A percentile compares a stretch with the other conserved stretches of the same genome.
Conservation (phyloP, 306 rosid genomes). For the Hylodesmum podocarpum region DNA sequence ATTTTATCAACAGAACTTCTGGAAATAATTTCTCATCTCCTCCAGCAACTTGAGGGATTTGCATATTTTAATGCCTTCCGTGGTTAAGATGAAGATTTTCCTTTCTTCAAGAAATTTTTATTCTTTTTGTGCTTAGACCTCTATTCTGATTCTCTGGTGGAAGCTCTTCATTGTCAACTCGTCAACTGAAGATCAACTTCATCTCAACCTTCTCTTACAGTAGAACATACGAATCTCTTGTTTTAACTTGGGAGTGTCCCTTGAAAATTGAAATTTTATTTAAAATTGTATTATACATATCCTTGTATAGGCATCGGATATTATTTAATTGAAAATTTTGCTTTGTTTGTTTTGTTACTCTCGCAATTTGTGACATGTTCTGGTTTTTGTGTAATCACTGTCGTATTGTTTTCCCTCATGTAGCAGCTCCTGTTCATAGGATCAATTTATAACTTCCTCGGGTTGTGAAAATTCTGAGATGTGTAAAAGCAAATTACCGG, state of each 20-base stretch:
- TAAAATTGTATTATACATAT: constrained; percentile 30
- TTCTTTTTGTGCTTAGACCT: not conserved
- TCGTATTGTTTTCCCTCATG: not conserved
- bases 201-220: constrained; percentile 2
- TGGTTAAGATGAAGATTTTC: constrained; percentile 20
- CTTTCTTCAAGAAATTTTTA: constrained; percentile 25
- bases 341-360: not conserved
- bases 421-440: not conserved
- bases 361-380: not conserved
- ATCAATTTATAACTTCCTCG: not conserved
- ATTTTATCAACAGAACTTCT: constrained; percentile 50
- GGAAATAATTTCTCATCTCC: constrained; percentile 66
- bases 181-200: constrained; percentile 34
- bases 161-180: constrained; percentile 32
- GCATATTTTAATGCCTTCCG: constrained; percentile 8
- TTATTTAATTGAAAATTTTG: constrained; percentile 21
- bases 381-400: constrained; percentile 9
- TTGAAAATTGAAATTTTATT: constrained; percentile 28
- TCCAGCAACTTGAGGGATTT: constrained; percentile 53
- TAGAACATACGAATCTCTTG: constrained; percentile 16
- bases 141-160: constrained; percentile 31
- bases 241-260: constrained; percentile 30
- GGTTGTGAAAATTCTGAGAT: not conserved
- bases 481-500: not conserved
- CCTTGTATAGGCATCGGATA: constrained; percentile 44